Conservation (phyloP, 305 asterid genomes). For the Stenogyne calaminthoides region DNA sequence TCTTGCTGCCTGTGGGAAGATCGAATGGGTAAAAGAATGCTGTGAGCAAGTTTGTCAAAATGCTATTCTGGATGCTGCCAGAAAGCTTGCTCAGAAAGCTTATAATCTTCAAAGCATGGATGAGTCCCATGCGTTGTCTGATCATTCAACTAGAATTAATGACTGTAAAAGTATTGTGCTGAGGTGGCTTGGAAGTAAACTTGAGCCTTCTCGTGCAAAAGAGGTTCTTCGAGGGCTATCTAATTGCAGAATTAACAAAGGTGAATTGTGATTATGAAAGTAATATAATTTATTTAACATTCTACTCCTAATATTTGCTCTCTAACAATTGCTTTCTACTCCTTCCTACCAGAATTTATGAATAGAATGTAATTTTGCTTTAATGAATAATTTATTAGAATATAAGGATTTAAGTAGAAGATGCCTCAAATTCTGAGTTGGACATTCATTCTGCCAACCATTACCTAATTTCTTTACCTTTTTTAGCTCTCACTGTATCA, state of each 20-base stretch:
- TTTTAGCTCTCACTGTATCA: not conserved
- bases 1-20: conserved; percentile 82
- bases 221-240: conserved; percentile 84
- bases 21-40: conserved; percentile 85
- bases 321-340: not conserved
- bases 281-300: not conserved
- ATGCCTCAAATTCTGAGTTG: not conserved
- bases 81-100: conserved; percentile 71
- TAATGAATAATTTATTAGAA: not conserved
- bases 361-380: not conserved
- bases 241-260: conserved; percentile 92
- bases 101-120: conserved; percentile 57
- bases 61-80: conserved; percentile 85
- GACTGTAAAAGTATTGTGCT: conserved; percentile 83
- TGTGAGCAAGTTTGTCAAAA: conserved; percentile 92
- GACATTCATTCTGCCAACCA: not conserved
- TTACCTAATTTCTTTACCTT: not conserved
- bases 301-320: conserved; percentile 4
- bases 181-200: conserved; percentile 93
- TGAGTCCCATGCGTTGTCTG: conserved; percentile 55
- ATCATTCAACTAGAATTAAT: conserved; percentile 61
- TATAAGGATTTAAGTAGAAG: not conserved
- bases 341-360: not conserved
- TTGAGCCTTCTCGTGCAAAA: conserved; percentile 80
- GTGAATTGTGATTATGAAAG: conserved; percentile 39